These are phyloP conservation scores for Aspergillus aculeatus DNA, from an alignment of 2,329 filamentous ascomycete genomes.

Conservation along the genomic window DNA sequence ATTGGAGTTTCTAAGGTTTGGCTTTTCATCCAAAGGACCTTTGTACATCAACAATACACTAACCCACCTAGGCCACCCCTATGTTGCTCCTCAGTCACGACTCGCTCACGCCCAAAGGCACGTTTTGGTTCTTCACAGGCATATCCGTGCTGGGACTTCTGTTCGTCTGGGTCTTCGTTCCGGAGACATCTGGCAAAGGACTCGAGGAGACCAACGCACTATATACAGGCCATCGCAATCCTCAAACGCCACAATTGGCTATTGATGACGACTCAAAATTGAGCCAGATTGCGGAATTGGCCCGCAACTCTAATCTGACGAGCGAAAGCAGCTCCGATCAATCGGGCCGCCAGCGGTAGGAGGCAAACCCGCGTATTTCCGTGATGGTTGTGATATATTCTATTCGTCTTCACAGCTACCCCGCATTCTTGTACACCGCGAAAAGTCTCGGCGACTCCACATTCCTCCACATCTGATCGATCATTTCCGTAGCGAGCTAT, in stretches of 20 bases:
- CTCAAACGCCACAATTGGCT: neutral
- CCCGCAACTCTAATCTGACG: neutral
- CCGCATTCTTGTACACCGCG: neutral
- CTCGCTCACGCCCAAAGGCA: conserved; percentile 24
- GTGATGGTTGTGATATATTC: neutral
- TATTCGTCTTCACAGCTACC: neutral
- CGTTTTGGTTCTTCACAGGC: conserved; percentile 12
- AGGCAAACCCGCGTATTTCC: conserved; percentile 4
- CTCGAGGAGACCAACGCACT: conserved; percentile 7
- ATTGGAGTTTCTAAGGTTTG: conserved; percentile 5
- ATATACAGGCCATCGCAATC: neutral
- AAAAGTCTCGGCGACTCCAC: neutral
- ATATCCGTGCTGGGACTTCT: conserved; percentile 7
- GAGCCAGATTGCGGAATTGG: neutral
- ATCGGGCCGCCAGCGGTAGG: neutral
- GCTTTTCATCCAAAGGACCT: neutral
- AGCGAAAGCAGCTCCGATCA: neutral
- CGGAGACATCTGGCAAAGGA: conserved; percentile 6
- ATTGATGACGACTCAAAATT: neutral
- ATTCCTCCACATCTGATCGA: neutral
- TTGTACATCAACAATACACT: neutral
- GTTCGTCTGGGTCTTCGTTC: conserved; percentile 5
- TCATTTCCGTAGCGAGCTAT: neutral
- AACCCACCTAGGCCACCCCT: neutral
- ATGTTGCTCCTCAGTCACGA: conserved; percentile 30